Percentiles rank a stretch among this genome's conserved stretches.
Evolutionary conservation across 2,329 filamentous ascomycete genomes (phyloP).

Genomic region (Beauveria sp.): DNA sequence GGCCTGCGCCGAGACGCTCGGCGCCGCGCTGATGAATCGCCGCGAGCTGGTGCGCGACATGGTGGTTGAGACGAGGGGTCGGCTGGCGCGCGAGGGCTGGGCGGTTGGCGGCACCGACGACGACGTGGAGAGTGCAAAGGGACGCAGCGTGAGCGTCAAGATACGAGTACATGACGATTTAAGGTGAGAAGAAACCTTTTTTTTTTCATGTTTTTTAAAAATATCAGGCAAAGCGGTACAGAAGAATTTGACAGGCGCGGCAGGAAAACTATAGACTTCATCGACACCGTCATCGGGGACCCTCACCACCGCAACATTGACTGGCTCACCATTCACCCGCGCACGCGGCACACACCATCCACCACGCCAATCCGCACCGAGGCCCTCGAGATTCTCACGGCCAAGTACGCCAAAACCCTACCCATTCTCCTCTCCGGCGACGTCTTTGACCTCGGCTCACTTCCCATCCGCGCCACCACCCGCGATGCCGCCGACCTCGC

Average conservation of each 20-base stretch:
- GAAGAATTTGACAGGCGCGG: background rate
- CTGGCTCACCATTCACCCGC: slow-evolving; percentile 63
- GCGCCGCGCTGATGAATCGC: slow-evolving; percentile 60
- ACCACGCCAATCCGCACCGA: slow-evolving; percentile 54
- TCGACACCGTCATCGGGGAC: slow-evolving; percentile 53
- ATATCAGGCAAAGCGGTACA: no score
- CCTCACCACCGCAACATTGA: slow-evolving; percentile 47
- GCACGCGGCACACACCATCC: slow-evolving; percentile 54
- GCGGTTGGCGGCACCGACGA: slow-evolving; percentile 33
- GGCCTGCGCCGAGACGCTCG: slow-evolving; percentile 61
- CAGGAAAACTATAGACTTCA: slow-evolving; percentile 52
- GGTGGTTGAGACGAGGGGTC: slow-evolving; percentile 47
- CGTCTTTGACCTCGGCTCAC: slow-evolving; percentile 48
- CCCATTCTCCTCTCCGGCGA: slow-evolving; percentile 64
- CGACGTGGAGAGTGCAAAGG: slow-evolving; percentile 32
- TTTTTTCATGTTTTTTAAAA: background rate
- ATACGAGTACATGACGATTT: slow-evolving; percentile 61
- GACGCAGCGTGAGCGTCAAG: slow-evolving; percentile 60
- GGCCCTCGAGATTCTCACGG: slow-evolving; percentile 48
- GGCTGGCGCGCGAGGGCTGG: slow-evolving; percentile 47
- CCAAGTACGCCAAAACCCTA: slow-evolving; percentile 44
- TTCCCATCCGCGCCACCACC: slow-evolving; percentile 33
- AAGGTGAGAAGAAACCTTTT: slow-evolving; percentile 26
- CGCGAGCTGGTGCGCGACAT: slow-evolving; percentile 60
- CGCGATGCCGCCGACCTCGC: slow-evolving; percentile 22